Evolutionary conservation across 2,329 filamentous ascomycete species (phyloP), one percentile per base, ranked within the genome.

Genomic region (Aspergillus arachidicola): DNA sequence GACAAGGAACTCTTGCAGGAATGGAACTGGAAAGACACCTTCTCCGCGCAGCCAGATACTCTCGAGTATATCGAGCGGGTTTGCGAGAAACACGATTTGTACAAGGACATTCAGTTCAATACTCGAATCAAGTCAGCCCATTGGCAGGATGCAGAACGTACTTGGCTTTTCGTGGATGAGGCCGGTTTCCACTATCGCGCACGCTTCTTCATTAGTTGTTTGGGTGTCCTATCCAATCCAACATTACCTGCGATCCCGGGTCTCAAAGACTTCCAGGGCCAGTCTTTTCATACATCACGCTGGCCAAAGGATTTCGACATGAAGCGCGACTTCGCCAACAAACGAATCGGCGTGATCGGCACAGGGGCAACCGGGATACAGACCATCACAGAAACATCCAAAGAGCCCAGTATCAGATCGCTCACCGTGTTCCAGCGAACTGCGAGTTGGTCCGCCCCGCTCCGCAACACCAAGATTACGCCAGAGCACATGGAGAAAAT

Each of bases 341-440:
- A 80, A 66, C 75, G 76, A 6, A 72, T 80, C 10, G 80, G 76
- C 4, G 70, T 82, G 2, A 76, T 82, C 19, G 80, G 80, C 1
- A 80, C 78, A 10, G 80, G 80, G 7, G 77, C 79, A 3, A 80
- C 79, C 0, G 80, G 76, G 6, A 76, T 82, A 4, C 80, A 82
- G 51, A 65, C 70, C 26, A 72, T 71, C 11, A 69, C 71, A 32
- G 64, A 67, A 21, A 63, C 67, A 34, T 66, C 65, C 12, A 67
- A 66, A 58, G 64, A 58, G 19, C 58, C 57, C 1, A 62, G 26
- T 2, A 69, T 60, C 6, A 58, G 60, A 2, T 41, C 62, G 6
- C 65, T 72, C 2, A 70, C 71, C 4, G 66, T 72, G 16, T 71
- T 71, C 36, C 69, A 71, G 38, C 65, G 71, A 1, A 70, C 70